A percentile compares a stretch with the other conserved stretches of the same genome.
These are phyloP conservation scores for Thymus quinquecostatus DNA, from an alignment of 257 asterid species.

Conservation along the genomic window DNA sequence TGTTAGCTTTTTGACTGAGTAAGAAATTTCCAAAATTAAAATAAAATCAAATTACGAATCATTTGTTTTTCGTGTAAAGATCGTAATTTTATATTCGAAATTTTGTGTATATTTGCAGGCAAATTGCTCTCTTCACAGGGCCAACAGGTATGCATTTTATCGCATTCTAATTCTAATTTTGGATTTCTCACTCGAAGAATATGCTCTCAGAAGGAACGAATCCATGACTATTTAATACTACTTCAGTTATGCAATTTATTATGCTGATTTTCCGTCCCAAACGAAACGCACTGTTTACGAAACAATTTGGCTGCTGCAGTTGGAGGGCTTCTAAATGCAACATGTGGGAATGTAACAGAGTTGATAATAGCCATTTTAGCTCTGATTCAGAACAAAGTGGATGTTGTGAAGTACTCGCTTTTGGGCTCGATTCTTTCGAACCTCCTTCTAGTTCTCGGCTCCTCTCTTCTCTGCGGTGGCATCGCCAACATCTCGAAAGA, in stretches of 20 bases:
- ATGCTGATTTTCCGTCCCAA: too few species aligned
- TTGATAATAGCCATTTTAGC: conserved; percentile 84
- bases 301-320: conserved; percentile 44
- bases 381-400: conserved; percentile 63
- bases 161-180: too few species aligned
- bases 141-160: conserved; percentile 69
- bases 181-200: too few species aligned
- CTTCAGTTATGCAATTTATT: too few species aligned
- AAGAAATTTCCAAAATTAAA: conserved; percentile 27
- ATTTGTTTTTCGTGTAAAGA: background rate
- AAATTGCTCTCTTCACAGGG: conserved; percentile 83
- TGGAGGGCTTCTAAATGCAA: conserved; percentile 96
- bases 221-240: too few species aligned
- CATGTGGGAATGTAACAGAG: conserved; percentile 98
- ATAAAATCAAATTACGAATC: background rate
- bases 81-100: background rate
- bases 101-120: conserved; percentile 53
- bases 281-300: too few species aligned
- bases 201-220: background rate
- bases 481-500: conserved; percentile 59
- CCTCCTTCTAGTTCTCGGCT: conserved; percentile 92
- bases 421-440: conserved; percentile 91
- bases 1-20: conserved; percentile 90
- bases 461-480: conserved; percentile 96
- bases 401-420: conserved; percentile 78